Conservation (phyloP, 371 early-diverging fungal species). For the Chytridiales sp. region DNA sequence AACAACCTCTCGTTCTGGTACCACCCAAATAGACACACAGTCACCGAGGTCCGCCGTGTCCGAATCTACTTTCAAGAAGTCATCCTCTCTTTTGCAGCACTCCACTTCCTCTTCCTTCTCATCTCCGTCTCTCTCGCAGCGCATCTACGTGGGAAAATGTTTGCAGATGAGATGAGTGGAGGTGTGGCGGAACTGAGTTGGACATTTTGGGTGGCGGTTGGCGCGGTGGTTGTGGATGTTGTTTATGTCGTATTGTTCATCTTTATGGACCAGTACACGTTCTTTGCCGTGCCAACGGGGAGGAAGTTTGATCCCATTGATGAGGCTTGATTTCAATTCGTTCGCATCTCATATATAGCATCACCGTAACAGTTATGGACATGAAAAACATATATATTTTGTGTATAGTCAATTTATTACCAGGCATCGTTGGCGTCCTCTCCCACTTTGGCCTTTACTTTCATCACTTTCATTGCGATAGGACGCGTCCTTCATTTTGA, state of each 20-base stretch:
- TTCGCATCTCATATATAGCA: too few species aligned
- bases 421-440: too few species aligned
- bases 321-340: not conserved
- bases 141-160: not conserved
- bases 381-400: not conserved
- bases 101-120: conserved; percentile 6
- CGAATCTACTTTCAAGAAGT: not conserved
- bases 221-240: conserved; percentile 8
- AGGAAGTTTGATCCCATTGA: conserved; percentile 15
- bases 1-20: conserved; percentile 13
- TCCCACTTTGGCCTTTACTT: too few species aligned
- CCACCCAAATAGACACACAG: conserved; percentile 4
- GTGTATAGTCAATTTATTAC: too few species aligned
- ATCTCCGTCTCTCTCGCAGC: conserved; percentile 2
- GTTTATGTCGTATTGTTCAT: not conserved
- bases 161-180: not conserved
- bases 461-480: too few species aligned
- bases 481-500: too few species aligned
- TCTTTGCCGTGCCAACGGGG: conserved; percentile 12
- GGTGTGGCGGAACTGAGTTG: not conserved
- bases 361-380: not conserved
- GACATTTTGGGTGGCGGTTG: conserved; percentile 7
- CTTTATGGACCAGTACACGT: conserved; percentile 7
- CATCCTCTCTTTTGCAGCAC: conserved; percentile 1
- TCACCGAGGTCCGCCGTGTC: not conserved